Conservation (phyloP, 371 early-diverging fungal genomes). For the Haplosporangium sp. region DNA sequence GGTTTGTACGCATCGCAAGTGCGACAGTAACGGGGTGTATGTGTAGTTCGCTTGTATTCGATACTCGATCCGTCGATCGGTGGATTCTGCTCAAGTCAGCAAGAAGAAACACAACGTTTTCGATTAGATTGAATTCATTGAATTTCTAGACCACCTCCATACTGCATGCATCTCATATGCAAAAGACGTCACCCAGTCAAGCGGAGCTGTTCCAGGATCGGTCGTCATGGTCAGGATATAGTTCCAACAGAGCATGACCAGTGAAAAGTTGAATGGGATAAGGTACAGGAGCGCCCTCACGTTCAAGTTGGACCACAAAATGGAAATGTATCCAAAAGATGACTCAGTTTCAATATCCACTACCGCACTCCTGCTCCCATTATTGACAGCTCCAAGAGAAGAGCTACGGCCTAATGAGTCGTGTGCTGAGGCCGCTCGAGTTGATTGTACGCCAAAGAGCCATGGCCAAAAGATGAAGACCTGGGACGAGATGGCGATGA, state of each 20-base stretch:
- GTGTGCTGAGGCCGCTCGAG: background rate
- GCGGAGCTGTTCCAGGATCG: constrained; percentile 85
- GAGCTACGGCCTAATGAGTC: background rate
- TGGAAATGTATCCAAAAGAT: constrained; percentile 20
- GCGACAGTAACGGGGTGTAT: constrained; percentile 79
- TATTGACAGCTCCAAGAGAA: constrained; percentile 11
- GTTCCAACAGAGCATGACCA: constrained; percentile 61
- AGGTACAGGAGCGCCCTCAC: constrained; percentile 43
- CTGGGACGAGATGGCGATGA: constrained; percentile 60
- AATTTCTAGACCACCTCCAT: background rate
- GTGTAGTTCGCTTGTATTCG: constrained; percentile 40
- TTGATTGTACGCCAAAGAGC: constrained; percentile 52
- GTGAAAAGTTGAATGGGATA: constrained; percentile 41
- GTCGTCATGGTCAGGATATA: constrained; percentile 82
- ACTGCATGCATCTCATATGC: background rate
- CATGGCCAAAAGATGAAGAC: constrained; percentile 68
- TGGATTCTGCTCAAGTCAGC: constrained; percentile 13
- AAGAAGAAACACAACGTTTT: background rate
- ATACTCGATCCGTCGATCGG: constrained; percentile 41
- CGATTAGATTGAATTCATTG: background rate
- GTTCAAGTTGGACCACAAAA: constrained; percentile 38
- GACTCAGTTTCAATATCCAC: background rate
- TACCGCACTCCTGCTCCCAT: constrained; percentile 8
- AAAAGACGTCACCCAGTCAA: constrained; percentile 64
- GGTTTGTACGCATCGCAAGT: constrained; percentile 84